Conservation (phyloP, 768 basidiomycete species). For the Dacryopinax spathularia region DNA sequence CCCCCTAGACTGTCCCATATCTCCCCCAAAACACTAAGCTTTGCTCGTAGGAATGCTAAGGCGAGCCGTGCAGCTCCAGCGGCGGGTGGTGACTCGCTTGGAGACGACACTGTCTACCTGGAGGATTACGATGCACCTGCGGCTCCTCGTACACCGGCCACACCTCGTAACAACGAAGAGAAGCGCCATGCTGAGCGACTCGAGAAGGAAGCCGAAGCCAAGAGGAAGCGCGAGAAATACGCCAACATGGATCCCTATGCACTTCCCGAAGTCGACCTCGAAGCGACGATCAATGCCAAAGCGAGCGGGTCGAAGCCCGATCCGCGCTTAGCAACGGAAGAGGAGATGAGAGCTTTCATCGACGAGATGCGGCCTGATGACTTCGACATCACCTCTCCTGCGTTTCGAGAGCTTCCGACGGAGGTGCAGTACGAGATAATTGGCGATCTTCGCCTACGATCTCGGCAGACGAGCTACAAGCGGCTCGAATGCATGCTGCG, state of each 20-base stretch:
- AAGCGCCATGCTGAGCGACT: constrained; percentile 24
- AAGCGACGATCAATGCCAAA: constrained; percentile 39
- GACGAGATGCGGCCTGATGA: constrained; percentile 94
- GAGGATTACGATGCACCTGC: constrained; percentile 50
- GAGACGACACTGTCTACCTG: constrained; percentile 69
- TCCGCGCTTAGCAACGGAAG: constrained; percentile 89
- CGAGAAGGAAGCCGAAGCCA: constrained; percentile 17
- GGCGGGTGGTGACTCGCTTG: constrained; percentile 26
- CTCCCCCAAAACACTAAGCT: neutral
- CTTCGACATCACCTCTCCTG: constrained; percentile 79
- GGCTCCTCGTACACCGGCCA: constrained; percentile 1
- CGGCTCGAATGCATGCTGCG: constrained; percentile 84
- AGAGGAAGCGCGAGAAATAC: constrained; percentile 25
- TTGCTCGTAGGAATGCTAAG: neutral
- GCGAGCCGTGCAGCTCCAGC: neutral
- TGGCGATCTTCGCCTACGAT: constrained; percentile 86
- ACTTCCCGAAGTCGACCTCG: constrained; percentile 71
- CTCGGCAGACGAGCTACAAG: constrained; percentile 83
- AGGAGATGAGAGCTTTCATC: constrained; percentile 82
- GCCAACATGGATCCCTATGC: constrained; percentile 62
- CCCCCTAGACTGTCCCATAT: neutral
- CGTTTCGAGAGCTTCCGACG: constrained; percentile 82
- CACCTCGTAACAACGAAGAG: constrained; percentile 10
- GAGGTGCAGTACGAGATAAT: constrained; percentile 98
- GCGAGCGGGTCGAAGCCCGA: constrained; percentile 60